Conservation (phyloP, 1,284 basidiomycete species). For the Schizophyllum commune region DNA sequence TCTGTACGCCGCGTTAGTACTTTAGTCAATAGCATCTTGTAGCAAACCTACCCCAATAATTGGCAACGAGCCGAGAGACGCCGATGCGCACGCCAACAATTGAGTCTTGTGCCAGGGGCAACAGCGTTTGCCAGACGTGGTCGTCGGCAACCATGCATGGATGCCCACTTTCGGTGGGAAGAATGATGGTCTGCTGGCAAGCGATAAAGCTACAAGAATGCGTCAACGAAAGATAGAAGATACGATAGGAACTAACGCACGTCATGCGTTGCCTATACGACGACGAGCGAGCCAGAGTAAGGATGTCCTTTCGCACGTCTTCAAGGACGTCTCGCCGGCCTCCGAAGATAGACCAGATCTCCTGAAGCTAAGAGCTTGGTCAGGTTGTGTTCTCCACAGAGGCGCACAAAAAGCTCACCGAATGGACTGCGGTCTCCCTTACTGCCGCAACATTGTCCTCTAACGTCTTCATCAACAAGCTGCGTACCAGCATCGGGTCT, state of each 20-base stretch:
- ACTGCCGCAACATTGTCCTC: slow-evolving; percentile 81
- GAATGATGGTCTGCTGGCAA: slow-evolving; percentile 60
- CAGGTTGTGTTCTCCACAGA: slow-evolving; percentile 17
- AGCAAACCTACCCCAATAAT: slow-evolving; percentile 40
- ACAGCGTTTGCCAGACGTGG: slow-evolving; percentile 51
- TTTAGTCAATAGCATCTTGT: slow-evolving; percentile 3
- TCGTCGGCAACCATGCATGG: slow-evolving; percentile 13
- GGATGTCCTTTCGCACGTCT: slow-evolving; percentile 42
- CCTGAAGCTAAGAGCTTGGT: slow-evolving; percentile 38
- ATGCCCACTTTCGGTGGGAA: slow-evolving; percentile 27
- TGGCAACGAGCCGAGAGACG: slow-evolving; percentile 62
- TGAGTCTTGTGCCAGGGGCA: slow-evolving; percentile 54
- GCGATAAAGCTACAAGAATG: slow-evolving; percentile 48
- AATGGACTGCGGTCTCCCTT: slow-evolving; percentile 64
- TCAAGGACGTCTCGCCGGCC: slow-evolving; percentile 28
- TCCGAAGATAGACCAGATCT: slow-evolving; percentile 43
- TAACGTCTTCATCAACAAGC: slow-evolving; percentile 58
- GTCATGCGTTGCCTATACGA: slow-evolving; percentile 71
- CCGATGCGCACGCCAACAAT: slow-evolving; percentile 86
- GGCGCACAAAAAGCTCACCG: slow-evolving; percentile 40
- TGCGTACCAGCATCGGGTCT: slow-evolving; percentile 23
- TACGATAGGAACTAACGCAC: slow-evolving; percentile 28
- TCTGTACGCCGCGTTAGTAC: slow-evolving; percentile 12
- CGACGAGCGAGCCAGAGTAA: slow-evolving; percentile 44
- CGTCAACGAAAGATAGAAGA: slow-evolving; percentile 5